These are phyloP conservation scores for Nakazawaea ernobii DNA, from an alignment of 805 yeast species.

Conservation along the genomic window DNA sequence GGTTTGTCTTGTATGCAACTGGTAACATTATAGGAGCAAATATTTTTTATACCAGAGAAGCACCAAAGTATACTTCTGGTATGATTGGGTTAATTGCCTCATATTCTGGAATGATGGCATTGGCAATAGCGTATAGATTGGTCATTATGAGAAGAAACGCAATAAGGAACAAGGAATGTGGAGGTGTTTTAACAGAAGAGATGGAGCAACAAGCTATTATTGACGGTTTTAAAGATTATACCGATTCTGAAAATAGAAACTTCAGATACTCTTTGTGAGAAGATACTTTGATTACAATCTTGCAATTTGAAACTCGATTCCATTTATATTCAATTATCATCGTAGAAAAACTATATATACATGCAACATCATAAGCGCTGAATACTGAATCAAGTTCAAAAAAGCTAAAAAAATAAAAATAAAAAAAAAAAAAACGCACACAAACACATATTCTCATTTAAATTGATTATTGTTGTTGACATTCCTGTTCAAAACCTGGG, in stretches of 20 bases:
- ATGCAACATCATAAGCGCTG: neutral
- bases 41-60: slow-evolving; percentile 43
- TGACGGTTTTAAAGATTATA: slow-evolving; percentile 51
- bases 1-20: slow-evolving; percentile 53
- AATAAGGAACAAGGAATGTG: slow-evolving; percentile 34
- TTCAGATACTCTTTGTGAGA: slow-evolving; percentile 38
- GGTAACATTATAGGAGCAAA: slow-evolving; percentile 64
- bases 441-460: neutral
- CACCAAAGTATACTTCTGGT: slow-evolving; percentile 53
- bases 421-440: neutral
- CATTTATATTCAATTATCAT: neutral
- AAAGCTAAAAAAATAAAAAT: neutral
- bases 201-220: slow-evolving; percentile 22
- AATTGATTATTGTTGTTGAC: slow-evolving; percentile 6
- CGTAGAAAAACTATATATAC: neutral
- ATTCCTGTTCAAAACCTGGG: slow-evolving; percentile 4
- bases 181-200: slow-evolving; percentile 20
- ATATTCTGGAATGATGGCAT: slow-evolving; percentile 26
- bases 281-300: neutral
- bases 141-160: slow-evolving; percentile 36
- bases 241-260: slow-evolving; percentile 51
- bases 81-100: slow-evolving; percentile 43
- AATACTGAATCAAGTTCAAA: neutral
- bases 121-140: slow-evolving; percentile 15
- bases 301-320: neutral